A percentile compares a stretch with the other conserved stretches of the same genome.
These are phyloP conservation scores for Candida awuae DNA, from an alignment of 805 yeast species.

Conservation along the genomic window DNA sequence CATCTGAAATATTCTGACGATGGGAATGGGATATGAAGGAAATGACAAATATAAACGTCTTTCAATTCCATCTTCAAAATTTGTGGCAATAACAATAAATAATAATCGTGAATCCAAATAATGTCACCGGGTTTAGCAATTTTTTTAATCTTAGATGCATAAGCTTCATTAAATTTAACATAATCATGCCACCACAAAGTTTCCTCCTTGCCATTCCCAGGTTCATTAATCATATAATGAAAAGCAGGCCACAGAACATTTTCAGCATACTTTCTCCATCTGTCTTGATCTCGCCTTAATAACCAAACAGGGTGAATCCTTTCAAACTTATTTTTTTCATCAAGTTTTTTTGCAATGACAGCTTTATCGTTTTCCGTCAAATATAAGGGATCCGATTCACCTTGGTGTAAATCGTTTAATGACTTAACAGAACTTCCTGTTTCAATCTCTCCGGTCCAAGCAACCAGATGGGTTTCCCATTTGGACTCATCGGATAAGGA, in stretches of 20 bases:
- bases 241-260: slow-evolving; percentile 88
- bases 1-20: slow-evolving; percentile 90
- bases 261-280: slow-evolving; percentile 90
- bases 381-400: slow-evolving; percentile 46
- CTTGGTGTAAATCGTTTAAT: neutral
- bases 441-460: slow-evolving; percentile 88
- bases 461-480: slow-evolving; percentile 85
- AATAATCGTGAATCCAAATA: slow-evolving; percentile 90
- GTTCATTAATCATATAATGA: slow-evolving; percentile 81
- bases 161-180: slow-evolving; percentile 84
- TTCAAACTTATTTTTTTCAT: slow-evolving; percentile 38
- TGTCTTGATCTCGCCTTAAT: slow-evolving; percentile 61
- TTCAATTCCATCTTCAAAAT: slow-evolving; percentile 71
- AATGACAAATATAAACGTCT: slow-evolving; percentile 67
- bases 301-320: slow-evolving; percentile 85
- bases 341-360: slow-evolving; percentile 40
- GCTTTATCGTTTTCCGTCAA: slow-evolving; percentile 48
- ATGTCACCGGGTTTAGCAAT: slow-evolving; percentile 83
- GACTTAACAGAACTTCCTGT: neutral
- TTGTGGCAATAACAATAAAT: slow-evolving; percentile 73
- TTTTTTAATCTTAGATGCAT: slow-evolving; percentile 65
- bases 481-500: slow-evolving; percentile 55
- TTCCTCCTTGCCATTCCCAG: slow-evolving; percentile 62
- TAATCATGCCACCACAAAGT: slow-evolving; percentile 78
- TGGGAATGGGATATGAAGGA: slow-evolving; percentile 89